Evolutionary conservation across 2,329 filamentous ascomycete species (phyloP).

Genomic region (Sporothrix inflata): DNA sequence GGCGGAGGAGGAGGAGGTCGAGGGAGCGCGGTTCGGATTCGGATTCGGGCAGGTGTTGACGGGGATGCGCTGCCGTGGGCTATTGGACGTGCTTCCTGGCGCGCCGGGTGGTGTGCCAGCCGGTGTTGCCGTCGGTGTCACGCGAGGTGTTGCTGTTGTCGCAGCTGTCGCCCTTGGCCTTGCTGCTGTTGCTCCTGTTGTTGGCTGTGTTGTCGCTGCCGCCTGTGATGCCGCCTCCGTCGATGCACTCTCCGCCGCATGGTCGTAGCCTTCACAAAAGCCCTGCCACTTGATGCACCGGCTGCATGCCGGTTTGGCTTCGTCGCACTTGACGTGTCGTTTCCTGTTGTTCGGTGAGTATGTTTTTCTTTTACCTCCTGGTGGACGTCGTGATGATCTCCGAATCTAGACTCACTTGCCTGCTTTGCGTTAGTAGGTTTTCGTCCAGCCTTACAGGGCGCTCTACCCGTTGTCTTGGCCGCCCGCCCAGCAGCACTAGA

Average conservation of each 20-base stretch:
- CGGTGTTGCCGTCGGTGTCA: neutral
- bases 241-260: neutral
- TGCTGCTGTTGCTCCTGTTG: neutral
- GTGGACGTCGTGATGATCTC: neutral
- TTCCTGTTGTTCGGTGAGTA: slow-evolving; percentile 28
- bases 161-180: neutral
- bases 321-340: slow-evolving; percentile 38
- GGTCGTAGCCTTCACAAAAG: slow-evolving; percentile 40
- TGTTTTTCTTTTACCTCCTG: neutral
- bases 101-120: neutral
- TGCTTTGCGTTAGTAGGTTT: slow-evolving; percentile 13
- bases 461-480: neutral
- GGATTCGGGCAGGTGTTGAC: neutral
- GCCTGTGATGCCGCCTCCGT: neutral
- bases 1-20: slow-evolving; percentile 13
- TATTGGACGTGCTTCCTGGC: neutral
- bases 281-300: slow-evolving; percentile 40
- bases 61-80: neutral
- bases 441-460: neutral
- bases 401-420: slow-evolving; percentile 28
- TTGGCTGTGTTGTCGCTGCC: neutral
- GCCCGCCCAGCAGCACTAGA: neutral
- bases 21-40: neutral
- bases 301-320: slow-evolving; percentile 39
- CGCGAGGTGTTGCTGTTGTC: neutral